Evolutionary conservation across 2,329 filamentous ascomycete species (phyloP).

Genomic region (Rugonectria rugulosa): DNA sequence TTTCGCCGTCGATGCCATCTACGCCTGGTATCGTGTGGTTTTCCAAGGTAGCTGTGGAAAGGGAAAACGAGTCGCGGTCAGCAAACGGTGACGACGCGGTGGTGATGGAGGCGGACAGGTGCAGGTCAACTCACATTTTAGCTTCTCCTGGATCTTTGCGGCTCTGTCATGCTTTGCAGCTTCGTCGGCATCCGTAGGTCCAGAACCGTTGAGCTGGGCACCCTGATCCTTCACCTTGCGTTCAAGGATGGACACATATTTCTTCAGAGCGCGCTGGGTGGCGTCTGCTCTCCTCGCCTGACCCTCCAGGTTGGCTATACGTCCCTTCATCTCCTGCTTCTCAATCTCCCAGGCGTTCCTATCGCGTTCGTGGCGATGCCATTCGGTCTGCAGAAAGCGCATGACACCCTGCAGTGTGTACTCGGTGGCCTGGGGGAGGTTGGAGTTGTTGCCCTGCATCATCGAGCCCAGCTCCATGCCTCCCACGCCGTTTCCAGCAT

Average conservation of each 20-base stretch:
- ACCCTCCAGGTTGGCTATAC: slow-evolving; percentile 93
- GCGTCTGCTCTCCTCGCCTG: slow-evolving; percentile 86
- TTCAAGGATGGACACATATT: slow-evolving; percentile 90
- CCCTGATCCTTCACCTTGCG: slow-evolving; percentile 86
- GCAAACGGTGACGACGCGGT: neutral
- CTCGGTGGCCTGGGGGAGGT: slow-evolving; percentile 66
- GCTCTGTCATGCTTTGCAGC: slow-evolving; percentile 60
- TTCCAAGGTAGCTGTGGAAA: slow-evolving; percentile 52
- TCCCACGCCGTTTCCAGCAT: slow-evolving; percentile 54
- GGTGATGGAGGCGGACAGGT: slow-evolving; percentile 19
- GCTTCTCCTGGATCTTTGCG: slow-evolving; percentile 63
- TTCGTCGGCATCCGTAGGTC: slow-evolving; percentile 47
- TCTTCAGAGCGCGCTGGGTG: slow-evolving; percentile 86
- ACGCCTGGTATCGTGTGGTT: slow-evolving; percentile 53
- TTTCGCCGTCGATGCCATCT: slow-evolving; percentile 56
- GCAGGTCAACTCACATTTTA: slow-evolving; percentile 53
- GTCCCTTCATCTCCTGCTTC: slow-evolving; percentile 97
- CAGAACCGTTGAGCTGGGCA: slow-evolving; percentile 66
- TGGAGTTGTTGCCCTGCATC: slow-evolving; percentile 55
- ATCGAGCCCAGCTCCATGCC: slow-evolving; percentile 54
- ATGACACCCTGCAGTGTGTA: slow-evolving; percentile 82
- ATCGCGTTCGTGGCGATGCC: slow-evolving; percentile 97
- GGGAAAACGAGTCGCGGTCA: slow-evolving; percentile 21
- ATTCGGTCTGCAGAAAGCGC: slow-evolving; percentile 99
- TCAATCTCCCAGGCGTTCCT: slow-evolving; percentile 99